phyloP scores from a whole-genome alignment of 2,329 filamentous ascomycete species.

The Colletotrichum agaves region DNA sequence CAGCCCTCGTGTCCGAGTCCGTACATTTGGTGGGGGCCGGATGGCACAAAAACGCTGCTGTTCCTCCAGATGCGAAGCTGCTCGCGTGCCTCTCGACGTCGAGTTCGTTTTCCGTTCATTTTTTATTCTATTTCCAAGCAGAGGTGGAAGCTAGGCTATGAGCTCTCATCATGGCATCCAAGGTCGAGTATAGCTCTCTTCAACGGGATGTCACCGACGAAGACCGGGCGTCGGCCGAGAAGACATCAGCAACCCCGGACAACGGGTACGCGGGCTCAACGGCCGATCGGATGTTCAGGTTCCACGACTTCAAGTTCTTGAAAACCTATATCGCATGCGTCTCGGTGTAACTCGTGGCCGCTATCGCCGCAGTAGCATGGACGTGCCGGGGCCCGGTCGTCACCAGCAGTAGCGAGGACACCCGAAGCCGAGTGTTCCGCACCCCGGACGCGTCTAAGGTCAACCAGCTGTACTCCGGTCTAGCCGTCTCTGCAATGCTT shows the following conservation, averaged over 20 bases:
- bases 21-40: not conserved
- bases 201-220: constrained; percentile 4
- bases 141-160: too few relatives aligned
- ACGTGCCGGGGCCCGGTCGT: constrained; percentile 16
- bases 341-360: constrained; percentile 3
- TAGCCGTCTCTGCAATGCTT: constrained; percentile 17
- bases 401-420: not conserved
- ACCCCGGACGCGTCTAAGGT: constrained; percentile 16
- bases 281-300: constrained; percentile 24
- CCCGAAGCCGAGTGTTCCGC: constrained; percentile 17
- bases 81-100: not conserved
- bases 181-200: constrained; percentile 23
- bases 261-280: constrained; percentile 1
- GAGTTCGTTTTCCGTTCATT: not conserved
- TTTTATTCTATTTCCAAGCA: not conserved
- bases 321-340: constrained; percentile 21
- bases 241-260: not conserved
- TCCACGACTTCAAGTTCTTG: constrained; percentile 14
- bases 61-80: not conserved
- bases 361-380: constrained; percentile 15
- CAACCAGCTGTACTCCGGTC: constrained; percentile 26
- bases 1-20: constrained; percentile 9
- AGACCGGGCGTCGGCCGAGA: constrained; percentile 18
- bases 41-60: not conserved
- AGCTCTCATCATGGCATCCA: constrained; percentile 1